A percentile compares a stretch with the other conserved stretches of the same genome.
Evolutionary conservation across 345 rosid genomes (phyloP).

Genomic region (Citrus cavaleriei): DNA sequence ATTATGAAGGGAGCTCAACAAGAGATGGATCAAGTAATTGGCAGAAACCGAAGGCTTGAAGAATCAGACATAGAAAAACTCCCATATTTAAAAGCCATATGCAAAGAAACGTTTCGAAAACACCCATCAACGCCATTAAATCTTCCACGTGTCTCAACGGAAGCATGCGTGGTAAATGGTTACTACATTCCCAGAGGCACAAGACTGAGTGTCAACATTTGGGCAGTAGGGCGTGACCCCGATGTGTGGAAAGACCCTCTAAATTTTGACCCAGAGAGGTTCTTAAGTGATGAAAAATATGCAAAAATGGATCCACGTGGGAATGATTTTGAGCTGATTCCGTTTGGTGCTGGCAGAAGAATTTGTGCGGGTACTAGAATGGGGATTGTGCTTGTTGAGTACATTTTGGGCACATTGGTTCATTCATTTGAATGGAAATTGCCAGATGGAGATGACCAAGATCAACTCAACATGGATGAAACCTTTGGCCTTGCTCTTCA

Average conservation of each 20-base stretch:
- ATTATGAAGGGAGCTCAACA: slow-evolving; percentile 44
- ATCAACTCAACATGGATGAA: slow-evolving; percentile 51
- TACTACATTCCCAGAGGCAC: slow-evolving; percentile 44
- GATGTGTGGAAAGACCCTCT: slow-evolving; percentile 48
- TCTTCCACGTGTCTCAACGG: slow-evolving; percentile 35
- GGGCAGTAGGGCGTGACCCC: slow-evolving; percentile 66
- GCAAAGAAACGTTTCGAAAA: slow-evolving; percentile 52
- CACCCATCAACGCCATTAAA: slow-evolving; percentile 60
- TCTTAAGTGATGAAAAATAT: slow-evolving; percentile 23
- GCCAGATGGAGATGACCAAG: slow-evolving; percentile 19
- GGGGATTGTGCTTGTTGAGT: slow-evolving; percentile 50
- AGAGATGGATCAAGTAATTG: slow-evolving; percentile 64
- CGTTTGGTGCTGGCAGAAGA: slow-evolving; percentile 53
- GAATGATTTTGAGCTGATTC: slow-evolving; percentile 48
- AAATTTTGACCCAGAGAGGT: slow-evolving; percentile 44
- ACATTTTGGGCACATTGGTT: slow-evolving; percentile 44
- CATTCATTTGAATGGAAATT: slow-evolving; percentile 58
- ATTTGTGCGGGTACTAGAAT: slow-evolving; percentile 58
- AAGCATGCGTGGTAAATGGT: slow-evolving; percentile 44
- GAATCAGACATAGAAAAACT: slow-evolving; percentile 56
- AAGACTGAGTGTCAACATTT: slow-evolving; percentile 46
- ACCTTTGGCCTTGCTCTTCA: slow-evolving; percentile 54
- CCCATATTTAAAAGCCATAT: slow-evolving; percentile 46
- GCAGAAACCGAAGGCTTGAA: slow-evolving; percentile 38
- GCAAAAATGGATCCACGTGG: slow-evolving; percentile 41